Percentiles rank a stretch among this genome's conserved stretches.
These are phyloP conservation scores for Fagopyrum homotropicum DNA, from an alignment of 148 eudicot species.

Conservation along the genomic window DNA sequence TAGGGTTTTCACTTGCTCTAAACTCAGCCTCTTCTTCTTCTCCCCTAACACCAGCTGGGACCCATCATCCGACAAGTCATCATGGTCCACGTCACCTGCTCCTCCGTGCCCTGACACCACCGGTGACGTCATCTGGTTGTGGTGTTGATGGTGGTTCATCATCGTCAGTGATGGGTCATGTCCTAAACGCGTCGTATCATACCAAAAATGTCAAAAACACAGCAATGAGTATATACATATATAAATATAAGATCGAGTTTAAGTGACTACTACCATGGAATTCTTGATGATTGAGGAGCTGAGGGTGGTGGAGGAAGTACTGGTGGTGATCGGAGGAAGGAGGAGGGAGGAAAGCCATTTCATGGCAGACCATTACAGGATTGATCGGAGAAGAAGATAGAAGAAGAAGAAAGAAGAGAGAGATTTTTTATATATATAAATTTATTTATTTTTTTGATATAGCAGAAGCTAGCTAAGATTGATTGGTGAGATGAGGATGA, in stretches of 20 bases:
- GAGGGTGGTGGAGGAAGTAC: conserved; percentile 23
- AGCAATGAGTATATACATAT: background rate
- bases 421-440: background rate
- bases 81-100: conserved; percentile 22
- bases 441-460: background rate
- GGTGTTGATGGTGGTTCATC: conserved; percentile 9
- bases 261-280: background rate
- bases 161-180: conserved; percentile 1
- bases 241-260: background rate
- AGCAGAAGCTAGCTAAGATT: background rate
- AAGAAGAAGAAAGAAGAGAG: background rate
- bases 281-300: conserved; percentile 6
- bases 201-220: background rate
- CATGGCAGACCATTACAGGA: conserved; percentile 3
- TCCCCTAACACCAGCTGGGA: conserved; percentile 48
- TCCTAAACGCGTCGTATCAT: background rate
- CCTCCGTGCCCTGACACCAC: background rate
- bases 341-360: conserved; percentile 21
- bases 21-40: conserved; percentile 64
- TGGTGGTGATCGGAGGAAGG: conserved; percentile 18
- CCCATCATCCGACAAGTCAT: conserved; percentile 47
- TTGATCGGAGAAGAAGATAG: background rate
- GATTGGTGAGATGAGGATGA: conserved; percentile 8
- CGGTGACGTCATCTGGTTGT: background rate
- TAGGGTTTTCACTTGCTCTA: conserved; percentile 73